A percentile compares a stretch with the other conserved stretches of the same genome.
Conservation (phyloP, 306 rosid species). For the Oemleria cerasiformis region DNA sequence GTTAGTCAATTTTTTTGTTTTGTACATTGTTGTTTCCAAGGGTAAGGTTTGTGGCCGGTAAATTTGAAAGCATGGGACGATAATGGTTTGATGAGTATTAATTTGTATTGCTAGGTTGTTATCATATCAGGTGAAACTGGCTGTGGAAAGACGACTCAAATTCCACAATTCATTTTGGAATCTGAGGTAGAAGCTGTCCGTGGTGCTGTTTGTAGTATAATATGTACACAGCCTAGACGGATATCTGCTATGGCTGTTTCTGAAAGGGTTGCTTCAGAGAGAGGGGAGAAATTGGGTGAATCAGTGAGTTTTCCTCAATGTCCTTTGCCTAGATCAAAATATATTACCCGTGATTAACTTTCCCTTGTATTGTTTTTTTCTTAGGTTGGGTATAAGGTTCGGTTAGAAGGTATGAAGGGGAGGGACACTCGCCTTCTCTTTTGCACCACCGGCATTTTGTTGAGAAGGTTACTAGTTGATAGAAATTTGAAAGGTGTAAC, state of each 20-base stretch:
- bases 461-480: constrained; percentile 89
- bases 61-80: not conserved
- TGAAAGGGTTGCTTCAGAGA: constrained; percentile 88
- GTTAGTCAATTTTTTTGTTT: not conserved
- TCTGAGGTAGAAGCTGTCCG: constrained; percentile 66
- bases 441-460: constrained; percentile 94
- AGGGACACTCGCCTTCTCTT: constrained; percentile 88
- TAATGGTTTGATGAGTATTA: not conserved
- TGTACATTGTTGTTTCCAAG: not conserved
- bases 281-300: constrained; percentile 97
- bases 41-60: not conserved
- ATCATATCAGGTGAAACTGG: constrained; percentile 96
- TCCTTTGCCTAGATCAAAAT: not conserved
- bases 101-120: constrained; percentile 53
- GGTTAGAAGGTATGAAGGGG: constrained; percentile 93
- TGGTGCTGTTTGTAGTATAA: constrained; percentile 80
- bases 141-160: constrained; percentile 98
- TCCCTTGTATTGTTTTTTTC: constrained; percentile 26
- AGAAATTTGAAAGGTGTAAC: constrained; percentile 81
- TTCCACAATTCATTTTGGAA: constrained; percentile 94
- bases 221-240: constrained; percentile 97
- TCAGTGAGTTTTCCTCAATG: constrained; percentile 57
- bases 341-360: not conserved
- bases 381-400: constrained; percentile 96
- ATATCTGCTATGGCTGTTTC: constrained; percentile 97